Evolutionary conservation across 169 alveolate species (phyloP).

Genomic region (Theileria sp.): DNA sequence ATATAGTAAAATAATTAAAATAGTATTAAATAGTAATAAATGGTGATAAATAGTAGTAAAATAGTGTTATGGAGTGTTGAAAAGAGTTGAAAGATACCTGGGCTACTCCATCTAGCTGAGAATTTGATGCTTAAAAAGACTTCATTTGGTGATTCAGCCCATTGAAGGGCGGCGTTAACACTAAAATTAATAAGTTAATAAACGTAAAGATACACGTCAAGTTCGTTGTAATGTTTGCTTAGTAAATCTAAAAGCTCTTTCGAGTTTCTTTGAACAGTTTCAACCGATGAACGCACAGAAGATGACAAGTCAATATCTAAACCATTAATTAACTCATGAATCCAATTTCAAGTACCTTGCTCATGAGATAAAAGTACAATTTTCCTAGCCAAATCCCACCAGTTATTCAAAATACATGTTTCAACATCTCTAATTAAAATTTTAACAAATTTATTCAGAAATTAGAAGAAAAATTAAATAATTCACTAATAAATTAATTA

Average conservation of each 20-base stretch:
- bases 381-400: conserved; percentile 65
- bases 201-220: conserved; percentile 31
- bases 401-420: conserved; percentile 49
- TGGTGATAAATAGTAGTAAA: too few relatives aligned
- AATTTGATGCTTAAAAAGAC: conserved; percentile 87
- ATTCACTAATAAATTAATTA: too few relatives aligned
- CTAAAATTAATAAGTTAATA: conserved; percentile 27
- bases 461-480: not conserved
- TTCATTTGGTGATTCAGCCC: conserved; percentile 93
- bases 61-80: too few relatives aligned
- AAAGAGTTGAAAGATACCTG: conserved; percentile 73
- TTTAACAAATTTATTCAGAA: not conserved
- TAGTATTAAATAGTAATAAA: not conserved
- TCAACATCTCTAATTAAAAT: conserved; percentile 33
- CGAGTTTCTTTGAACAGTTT: conserved; percentile 45
- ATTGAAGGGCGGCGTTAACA: conserved; percentile 92
- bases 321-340: not conserved
- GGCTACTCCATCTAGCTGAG: conserved; percentile 93
- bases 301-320: conserved; percentile 57
- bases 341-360: conserved; percentile 29
- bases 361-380: conserved; percentile 57
- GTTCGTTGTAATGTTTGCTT: conserved; percentile 49
- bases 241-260: conserved; percentile 52
- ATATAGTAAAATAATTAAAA: too few relatives aligned
- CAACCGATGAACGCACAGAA: conserved; percentile 37